Percentiles rank a stretch among this genome's conserved stretches.
These are phyloP conservation scores for Aspergillus leporis DNA, from an alignment of 495 filamentous ascomycete species.

Conservation along the genomic window DNA sequence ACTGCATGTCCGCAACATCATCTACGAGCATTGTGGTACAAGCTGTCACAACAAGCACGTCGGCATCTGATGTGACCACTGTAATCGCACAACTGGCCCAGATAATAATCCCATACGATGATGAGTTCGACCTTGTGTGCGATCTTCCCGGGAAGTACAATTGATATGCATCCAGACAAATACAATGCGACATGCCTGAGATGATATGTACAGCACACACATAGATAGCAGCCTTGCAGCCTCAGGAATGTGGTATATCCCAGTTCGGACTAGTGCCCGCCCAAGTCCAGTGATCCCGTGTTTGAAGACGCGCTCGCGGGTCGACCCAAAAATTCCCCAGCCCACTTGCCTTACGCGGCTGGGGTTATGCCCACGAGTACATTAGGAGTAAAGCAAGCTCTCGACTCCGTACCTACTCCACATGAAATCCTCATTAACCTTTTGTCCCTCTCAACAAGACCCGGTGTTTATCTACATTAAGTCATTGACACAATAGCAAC, in stretches of 20 bases:
- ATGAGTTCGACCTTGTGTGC: constrained; percentile 18
- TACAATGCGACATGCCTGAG: background rate
- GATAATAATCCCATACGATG: constrained; percentile 20
- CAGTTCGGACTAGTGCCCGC: constrained; percentile 10
- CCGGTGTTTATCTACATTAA: background rate
- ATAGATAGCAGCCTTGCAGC: constrained; percentile 13
- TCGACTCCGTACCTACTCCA: background rate
- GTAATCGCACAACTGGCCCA: constrained; percentile 4
- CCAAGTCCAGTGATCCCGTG: constrained; percentile 17
- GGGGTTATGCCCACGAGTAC: constrained; percentile 1
- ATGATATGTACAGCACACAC: background rate
- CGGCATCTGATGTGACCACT: background rate
- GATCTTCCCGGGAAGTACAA: constrained; percentile 8
- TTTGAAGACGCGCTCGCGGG: constrained; percentile 12
- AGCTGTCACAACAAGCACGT: background rate
- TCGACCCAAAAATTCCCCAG: background rate
- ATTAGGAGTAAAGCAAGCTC: background rate
- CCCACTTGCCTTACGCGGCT: background rate
- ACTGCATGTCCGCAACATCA: constrained; percentile 8
- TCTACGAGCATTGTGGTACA: background rate
- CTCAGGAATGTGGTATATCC: constrained; percentile 28
- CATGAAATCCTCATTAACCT: background rate
- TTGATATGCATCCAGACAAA: background rate
- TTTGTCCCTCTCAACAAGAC: background rate
- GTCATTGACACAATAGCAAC: background rate